Percentiles rank a stretch among this genome's conserved stretches.
phyloP scores from a whole-genome alignment of 129 eudicot genomes.

The Calendula officinalis region DNA sequence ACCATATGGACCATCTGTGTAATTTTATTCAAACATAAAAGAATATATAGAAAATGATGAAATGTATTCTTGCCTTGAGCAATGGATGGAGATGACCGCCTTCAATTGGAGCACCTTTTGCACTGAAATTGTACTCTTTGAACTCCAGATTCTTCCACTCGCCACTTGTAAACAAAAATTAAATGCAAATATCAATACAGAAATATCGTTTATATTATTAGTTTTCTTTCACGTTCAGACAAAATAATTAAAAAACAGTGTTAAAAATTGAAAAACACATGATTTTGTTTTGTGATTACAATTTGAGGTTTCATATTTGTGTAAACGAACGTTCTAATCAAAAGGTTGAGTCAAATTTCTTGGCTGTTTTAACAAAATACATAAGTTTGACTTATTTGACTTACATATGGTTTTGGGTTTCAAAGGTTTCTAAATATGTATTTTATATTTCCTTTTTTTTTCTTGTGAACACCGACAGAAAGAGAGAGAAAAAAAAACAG shows the following conservation, averaged over 20 bases:
- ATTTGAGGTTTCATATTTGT: not conserved
- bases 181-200: conserved; percentile 18
- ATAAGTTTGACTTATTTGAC: not conserved
- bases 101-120: conserved; percentile 84
- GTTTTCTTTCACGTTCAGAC: not conserved
- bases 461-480: not conserved
- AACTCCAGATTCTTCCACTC: conserved; percentile 90
- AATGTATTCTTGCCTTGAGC: conserved; percentile 66
- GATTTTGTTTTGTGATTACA: not conserved
- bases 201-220: not conserved
- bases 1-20: conserved; percentile 6
- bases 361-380: not conserved
- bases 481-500: not conserved
- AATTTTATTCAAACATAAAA: not conserved
- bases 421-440: not conserved
- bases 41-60: not conserved
- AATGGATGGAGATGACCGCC: conserved; percentile 92
- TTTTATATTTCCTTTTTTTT: not conserved
- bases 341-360: too few species aligned
- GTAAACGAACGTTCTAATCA: not conserved
- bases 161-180: conserved; percentile 50
- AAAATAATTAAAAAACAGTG: not conserved
- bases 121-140: conserved; percentile 87
- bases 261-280: not conserved
- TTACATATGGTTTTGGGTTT: not conserved